Conservation (phyloP, 169 alveolate genomes). For the Cryptosporidium tyzzeri region DNA sequence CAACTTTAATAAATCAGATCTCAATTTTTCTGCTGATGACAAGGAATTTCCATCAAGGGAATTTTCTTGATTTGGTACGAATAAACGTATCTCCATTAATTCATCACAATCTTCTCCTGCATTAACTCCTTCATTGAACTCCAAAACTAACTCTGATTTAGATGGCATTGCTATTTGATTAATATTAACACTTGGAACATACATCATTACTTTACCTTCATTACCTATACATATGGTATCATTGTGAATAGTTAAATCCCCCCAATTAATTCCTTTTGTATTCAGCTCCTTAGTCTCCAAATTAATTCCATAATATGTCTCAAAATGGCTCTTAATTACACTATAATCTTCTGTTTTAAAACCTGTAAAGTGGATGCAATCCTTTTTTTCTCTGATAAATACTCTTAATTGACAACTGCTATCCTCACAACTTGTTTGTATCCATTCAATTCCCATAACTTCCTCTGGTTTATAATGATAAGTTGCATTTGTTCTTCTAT, state of each 20-base stretch:
- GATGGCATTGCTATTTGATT: constrained; percentile 76
- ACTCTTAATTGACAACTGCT: constrained; percentile 83
- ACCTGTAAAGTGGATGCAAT: constrained; percentile 77
- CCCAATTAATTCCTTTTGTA: constrained; percentile 92
- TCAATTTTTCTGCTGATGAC: constrained; percentile 40
- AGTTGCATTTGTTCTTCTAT: constrained; percentile 89
- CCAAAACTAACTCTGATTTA: constrained; percentile 62
- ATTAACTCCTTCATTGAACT: constrained; percentile 52
- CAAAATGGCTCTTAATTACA: constrained; percentile 88
- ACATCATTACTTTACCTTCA: constrained; percentile 68
- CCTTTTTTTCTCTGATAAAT: constrained; percentile 81
- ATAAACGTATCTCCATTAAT: constrained; percentile 62
- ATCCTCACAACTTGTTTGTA: constrained; percentile 81
- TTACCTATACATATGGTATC: constrained; percentile 49
- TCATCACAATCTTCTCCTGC: constrained; percentile 60
- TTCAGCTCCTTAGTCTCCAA: constrained; percentile 80
- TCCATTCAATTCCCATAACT: constrained; percentile 84
- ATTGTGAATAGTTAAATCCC: constrained; percentile 85
- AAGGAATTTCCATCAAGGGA: constrained; percentile 24
- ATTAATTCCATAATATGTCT: constrained; percentile 82
- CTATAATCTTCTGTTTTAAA: constrained; percentile 64
- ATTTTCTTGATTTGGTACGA: constrained; percentile 53
- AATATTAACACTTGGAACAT: constrained; percentile 39
- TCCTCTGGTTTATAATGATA: constrained; percentile 88
- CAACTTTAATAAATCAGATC: constrained; percentile 14